Evolutionary conservation across 1,284 basidiomycete genomes (phyloP).

Genomic region (Acaromyces ingoldii): DNA sequence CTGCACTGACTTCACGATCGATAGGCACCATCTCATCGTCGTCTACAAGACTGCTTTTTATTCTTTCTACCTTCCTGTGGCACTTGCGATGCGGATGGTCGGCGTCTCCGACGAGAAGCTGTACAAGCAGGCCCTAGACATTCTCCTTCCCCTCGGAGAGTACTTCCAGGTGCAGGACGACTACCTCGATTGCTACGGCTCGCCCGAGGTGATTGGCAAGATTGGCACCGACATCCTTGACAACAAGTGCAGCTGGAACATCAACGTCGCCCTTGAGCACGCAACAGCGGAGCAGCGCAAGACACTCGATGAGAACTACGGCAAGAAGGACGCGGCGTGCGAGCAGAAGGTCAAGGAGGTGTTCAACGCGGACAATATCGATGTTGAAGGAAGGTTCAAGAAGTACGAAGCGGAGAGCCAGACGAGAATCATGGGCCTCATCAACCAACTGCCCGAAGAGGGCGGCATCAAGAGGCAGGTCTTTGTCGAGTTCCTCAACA

Average conservation of each 20-base stretch:
- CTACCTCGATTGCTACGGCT: slow-evolving; percentile 86
- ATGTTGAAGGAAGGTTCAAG: slow-evolving; percentile 60
- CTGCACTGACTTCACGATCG: not conserved
- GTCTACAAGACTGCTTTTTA: slow-evolving; percentile 98
- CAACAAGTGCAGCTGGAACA: slow-evolving; percentile 97
- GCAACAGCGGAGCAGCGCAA: slow-evolving; percentile 63
- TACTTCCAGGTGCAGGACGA: slow-evolving; percentile 99
- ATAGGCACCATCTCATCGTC: slow-evolving; percentile 84
- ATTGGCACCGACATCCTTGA: slow-evolving; percentile 96
- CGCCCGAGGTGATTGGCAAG: slow-evolving; percentile 90
- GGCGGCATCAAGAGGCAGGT: slow-evolving; percentile 70
- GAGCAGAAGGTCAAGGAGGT: slow-evolving; percentile 71
- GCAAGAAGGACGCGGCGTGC: slow-evolving; percentile 67
- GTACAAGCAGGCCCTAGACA: slow-evolving; percentile 73
- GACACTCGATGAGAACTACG: slow-evolving; percentile 71
- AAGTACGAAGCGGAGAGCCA: slow-evolving; percentile 76
- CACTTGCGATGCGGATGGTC: slow-evolving; percentile 77
- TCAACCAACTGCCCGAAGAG: slow-evolving; percentile 39
- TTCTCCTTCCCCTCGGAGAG: slow-evolving; percentile 87
- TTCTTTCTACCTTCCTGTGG: slow-evolving; percentile 97
- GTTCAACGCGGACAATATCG: slow-evolving; percentile 68
- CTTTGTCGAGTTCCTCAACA: slow-evolving; percentile 77
- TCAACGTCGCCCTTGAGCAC: slow-evolving; percentile 76
- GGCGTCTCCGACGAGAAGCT: slow-evolving; percentile 67
- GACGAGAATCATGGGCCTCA: slow-evolving; percentile 51